Percentiles rank a stretch among this genome's conserved stretches.
These are phyloP conservation scores for Eucalyptus erythrocorys DNA, from an alignment of 345 rosid species.

Conservation along the genomic window DNA sequence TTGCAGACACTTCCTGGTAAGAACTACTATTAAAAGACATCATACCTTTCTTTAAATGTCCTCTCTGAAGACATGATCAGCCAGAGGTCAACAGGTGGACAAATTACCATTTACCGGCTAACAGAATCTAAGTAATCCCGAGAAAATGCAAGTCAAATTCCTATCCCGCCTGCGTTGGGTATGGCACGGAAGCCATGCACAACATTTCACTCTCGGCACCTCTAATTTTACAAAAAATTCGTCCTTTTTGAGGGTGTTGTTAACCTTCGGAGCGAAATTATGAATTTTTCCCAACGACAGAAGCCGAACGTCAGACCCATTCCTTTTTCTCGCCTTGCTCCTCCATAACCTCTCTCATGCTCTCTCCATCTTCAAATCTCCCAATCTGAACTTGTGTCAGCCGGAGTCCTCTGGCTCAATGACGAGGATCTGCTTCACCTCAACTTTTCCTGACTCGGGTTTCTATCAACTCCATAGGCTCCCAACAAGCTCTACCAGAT, in stretches of 20 bases:
- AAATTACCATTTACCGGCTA: background rate
- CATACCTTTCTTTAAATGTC: constrained; percentile 78
- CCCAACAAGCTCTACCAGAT: background rate
- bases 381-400: background rate
- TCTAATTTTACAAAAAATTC: background rate
- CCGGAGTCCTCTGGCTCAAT: background rate
- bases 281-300: background rate
- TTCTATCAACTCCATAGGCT: background rate
- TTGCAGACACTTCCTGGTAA: constrained; percentile 34
- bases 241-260: background rate
- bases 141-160: background rate
- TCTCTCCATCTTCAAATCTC: background rate
- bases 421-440: background rate
- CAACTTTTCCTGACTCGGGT: background rate
- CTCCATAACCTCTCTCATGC: background rate
- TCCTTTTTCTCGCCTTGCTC: background rate
- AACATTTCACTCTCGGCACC: background rate
- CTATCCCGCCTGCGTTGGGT: background rate
- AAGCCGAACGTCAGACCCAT: background rate
- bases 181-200: background rate
- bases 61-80: constrained; percentile 52
- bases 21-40: constrained; percentile 50
- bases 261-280: background rate
- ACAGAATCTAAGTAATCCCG: background rate
- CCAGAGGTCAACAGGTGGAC: constrained; percentile 9